phyloP scores from a whole-genome alignment of 2,329 filamentous ascomycete genomes.

The Colletotrichum sp. region DNA sequence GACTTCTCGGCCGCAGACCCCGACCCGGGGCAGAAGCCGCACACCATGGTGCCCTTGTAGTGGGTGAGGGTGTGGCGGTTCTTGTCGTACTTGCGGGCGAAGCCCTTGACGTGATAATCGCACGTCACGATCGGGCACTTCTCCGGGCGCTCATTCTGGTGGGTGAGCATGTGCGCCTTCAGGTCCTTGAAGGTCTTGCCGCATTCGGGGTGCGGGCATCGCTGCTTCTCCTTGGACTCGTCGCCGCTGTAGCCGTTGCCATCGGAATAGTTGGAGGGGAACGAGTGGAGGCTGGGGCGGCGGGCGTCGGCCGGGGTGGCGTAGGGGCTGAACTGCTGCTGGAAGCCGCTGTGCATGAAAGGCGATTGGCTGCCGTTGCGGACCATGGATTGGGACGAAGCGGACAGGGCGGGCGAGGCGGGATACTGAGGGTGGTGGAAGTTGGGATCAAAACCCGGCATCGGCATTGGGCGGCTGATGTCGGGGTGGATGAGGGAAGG shows the following conservation, averaged over 20 bases:
- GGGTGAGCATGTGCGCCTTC: conserved; percentile 93
- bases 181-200: conserved; percentile 89
- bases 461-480: conserved; percentile 52
- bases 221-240: conserved; percentile 70
- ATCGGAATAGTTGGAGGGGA: conserved; percentile 65
- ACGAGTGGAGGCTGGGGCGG: conserved; percentile 70
- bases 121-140: conserved; percentile 94
- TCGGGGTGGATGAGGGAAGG: conserved; percentile 63
- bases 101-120: conserved; percentile 91
- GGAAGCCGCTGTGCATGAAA: conserved; percentile 61
- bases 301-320: conserved; percentile 55
- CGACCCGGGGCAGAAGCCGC: conserved; percentile 89
- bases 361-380: conserved; percentile 70
- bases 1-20: conserved; percentile 91
- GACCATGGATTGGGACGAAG: conserved; percentile 53
- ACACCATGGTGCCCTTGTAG: conserved; percentile 98
- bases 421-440: conserved; percentile 58
- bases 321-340: conserved; percentile 62
- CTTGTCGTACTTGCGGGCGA: conserved; percentile 95
- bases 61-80: conserved; percentile 93
- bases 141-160: conserved; percentile 88
- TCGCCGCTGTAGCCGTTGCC: conserved; percentile 66
- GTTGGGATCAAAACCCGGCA: conserved; percentile 54
- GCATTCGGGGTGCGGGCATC: conserved; percentile 84
- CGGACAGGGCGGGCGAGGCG: conserved; percentile 69